phyloP scores from a whole-genome alignment of 441 rosid species.

The California macrophylla region DNA sequence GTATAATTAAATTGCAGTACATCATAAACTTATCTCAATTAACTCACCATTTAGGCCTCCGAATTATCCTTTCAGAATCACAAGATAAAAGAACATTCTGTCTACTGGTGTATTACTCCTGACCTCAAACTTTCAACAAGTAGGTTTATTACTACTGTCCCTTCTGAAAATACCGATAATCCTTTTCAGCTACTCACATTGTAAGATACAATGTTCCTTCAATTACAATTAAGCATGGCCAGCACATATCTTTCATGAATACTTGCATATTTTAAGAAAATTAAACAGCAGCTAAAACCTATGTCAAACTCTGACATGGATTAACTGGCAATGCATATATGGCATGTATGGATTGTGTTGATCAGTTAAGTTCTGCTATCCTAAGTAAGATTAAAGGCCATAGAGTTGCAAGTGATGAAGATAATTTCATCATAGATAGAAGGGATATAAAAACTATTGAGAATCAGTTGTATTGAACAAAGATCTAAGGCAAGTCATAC shows the following conservation, averaged over 20 bases:
- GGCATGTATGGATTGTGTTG: background rate
- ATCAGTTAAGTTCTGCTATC: background rate
- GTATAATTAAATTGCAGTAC: conserved; percentile 7
- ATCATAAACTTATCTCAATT: conserved; percentile 3
- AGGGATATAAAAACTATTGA: background rate
- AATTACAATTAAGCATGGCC: background rate
- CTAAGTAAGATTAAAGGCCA: background rate
- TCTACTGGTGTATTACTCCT: background rate
- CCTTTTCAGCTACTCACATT: background rate
- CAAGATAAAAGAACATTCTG: background rate
- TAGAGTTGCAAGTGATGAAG: background rate
- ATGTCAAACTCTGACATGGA: background rate
- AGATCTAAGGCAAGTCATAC: background rate
- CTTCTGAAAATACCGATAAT: background rate
- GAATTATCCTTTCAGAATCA: background rate
- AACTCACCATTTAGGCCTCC: background rate
- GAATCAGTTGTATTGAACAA: background rate
- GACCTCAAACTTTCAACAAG: background rate
- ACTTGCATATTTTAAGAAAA: background rate
- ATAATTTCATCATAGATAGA: background rate
- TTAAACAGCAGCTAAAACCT: background rate
- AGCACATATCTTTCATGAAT: background rate
- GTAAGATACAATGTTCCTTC: background rate
- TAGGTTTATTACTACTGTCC: background rate
- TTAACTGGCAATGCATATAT: background rate